phyloP scores from a whole-genome alignment of 2,329 filamentous ascomycete genomes.

The Apiospora hydei region DNA sequence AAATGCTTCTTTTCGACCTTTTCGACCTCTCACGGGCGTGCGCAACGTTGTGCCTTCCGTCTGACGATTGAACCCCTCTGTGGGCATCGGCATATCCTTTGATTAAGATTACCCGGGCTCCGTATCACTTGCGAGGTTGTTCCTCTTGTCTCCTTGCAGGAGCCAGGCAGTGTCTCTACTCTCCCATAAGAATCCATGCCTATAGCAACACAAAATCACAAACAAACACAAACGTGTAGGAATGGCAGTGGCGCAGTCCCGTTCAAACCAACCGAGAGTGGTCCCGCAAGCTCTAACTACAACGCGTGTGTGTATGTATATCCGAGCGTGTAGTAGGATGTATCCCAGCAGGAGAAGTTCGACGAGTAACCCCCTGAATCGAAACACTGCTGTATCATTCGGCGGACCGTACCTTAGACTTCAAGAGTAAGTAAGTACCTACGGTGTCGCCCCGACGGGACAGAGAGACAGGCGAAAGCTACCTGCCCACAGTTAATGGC shows the following conservation, averaged over 20 bases:
- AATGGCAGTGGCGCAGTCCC: neutral
- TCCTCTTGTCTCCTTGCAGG: neutral
- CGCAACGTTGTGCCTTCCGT: neutral
- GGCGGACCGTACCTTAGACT: neutral
- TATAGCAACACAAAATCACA: neutral
- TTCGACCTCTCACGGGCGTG: neutral
- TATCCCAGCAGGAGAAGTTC: neutral
- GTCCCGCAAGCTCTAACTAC: neutral
- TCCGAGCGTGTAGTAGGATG: neutral
- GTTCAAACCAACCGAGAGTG: neutral
- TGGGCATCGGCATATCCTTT: too few relatives aligned
- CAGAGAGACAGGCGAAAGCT: neutral
- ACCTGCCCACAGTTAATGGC: neutral
- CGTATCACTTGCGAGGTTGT: neutral
- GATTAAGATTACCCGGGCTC: neutral
- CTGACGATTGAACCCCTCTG: neutral
- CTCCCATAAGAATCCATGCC: neutral
- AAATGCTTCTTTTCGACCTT: neutral
- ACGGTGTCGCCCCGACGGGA: neutral
- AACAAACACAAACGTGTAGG: too few relatives aligned
- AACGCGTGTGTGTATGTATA: neutral
- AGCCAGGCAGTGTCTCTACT: neutral
- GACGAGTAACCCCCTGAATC: neutral
- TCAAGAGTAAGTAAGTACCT: neutral
- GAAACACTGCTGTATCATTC: neutral